Evolutionary conservation across 306 rosid genomes (phyloP), one percentile per base, ranked within the genome.

Genomic region (Fagus crenata): DNA sequence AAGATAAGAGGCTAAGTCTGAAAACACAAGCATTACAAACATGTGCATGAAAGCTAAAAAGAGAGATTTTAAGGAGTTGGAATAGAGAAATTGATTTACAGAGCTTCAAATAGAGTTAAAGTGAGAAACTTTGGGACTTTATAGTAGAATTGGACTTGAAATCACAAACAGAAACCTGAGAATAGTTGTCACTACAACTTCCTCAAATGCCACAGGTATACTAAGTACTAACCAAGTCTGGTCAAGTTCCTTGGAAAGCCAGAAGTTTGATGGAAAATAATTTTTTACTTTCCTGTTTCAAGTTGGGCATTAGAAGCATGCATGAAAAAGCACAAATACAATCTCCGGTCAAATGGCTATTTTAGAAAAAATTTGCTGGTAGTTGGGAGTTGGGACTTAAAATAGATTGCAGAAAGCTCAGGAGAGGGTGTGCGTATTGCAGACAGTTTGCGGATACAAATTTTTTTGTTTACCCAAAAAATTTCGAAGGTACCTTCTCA

Each of bases 161-260:
- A 13, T 33, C n/a, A 4, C 18, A 13, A 32, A 5, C 36, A 60
- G 15, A 32, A 60, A 9, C 51, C 13, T 9, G 43, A 64, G 70
- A 64, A 64, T 36, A 36, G 22, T 2, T 36, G 12, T 37, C 49
- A 28, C 12, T 64, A 5, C 22, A 14, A 15, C 46, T 64, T 15
- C 69, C 36, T 37, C 17, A 60, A 64, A 36, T 36, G 46, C 43
- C 46, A 64, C 7, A 4, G 68, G 17, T 32, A 9, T 31, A 11
- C 46, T 36, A 64, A 54, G 3, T 31, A 11, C 46, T 36, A 64
- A 54, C 13, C 35, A 9, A n/a, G 8, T 35, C 35, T 51, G 37
- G 68, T 64, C 35, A 72, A 76, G 60, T 80, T 80, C 49, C 64
- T 73, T 67, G 40, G 49, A 11, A 69, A 31, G 37, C 35, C 32